Evolutionary conservation across 2,329 filamentous ascomycete genomes (phyloP).

Genomic region (Neoscytalidium dimidiatum): DNA sequence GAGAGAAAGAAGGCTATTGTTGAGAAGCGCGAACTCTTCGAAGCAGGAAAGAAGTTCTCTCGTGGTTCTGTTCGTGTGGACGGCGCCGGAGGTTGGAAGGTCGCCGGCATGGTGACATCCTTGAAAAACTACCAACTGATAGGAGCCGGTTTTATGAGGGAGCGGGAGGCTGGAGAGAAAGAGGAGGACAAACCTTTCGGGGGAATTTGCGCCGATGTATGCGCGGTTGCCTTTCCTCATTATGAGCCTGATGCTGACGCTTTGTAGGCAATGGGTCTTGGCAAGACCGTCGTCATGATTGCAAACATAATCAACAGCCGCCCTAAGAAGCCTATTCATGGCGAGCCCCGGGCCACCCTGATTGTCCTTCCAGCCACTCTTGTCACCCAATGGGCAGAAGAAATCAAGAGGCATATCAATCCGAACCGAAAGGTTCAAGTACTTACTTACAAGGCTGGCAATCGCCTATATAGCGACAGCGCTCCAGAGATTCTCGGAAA

Average conservation of each 20-base stretch:
- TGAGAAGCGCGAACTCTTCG: constrained; percentile 41
- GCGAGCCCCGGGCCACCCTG: constrained; percentile 37
- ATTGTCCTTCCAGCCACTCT: constrained; percentile 45
- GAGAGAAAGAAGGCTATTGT: constrained; percentile 31
- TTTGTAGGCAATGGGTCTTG: constrained; percentile 22
- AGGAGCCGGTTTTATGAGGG: constrained; percentile 57
- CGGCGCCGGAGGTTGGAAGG: constrained; percentile 42
- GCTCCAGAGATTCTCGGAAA: constrained; percentile 21
- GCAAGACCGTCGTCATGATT: constrained; percentile 25
- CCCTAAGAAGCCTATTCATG: constrained; percentile 17
- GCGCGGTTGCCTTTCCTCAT: neutral
- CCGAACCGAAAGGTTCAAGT: constrained; percentile 18
- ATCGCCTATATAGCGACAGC: constrained; percentile 28
- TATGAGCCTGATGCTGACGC: neutral
- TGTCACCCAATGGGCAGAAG: constrained; percentile 42
- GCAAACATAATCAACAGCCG: constrained; percentile 48
- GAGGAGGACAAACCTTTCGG: constrained; percentile 37
- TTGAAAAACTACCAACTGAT: constrained; percentile 56
- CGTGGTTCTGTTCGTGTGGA: constrained; percentile 38
- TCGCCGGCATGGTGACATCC: constrained; percentile 51
- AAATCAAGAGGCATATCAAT: constrained; percentile 34
- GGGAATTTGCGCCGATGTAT: constrained; percentile 42
- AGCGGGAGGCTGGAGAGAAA: constrained; percentile 54
- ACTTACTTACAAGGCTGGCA: constrained; percentile 31
- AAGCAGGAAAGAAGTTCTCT: constrained; percentile 45